These are phyloP conservation scores for Extremus antarcticus DNA, from an alignment of 495 filamentous ascomycete species.

Conservation along the genomic window DNA sequence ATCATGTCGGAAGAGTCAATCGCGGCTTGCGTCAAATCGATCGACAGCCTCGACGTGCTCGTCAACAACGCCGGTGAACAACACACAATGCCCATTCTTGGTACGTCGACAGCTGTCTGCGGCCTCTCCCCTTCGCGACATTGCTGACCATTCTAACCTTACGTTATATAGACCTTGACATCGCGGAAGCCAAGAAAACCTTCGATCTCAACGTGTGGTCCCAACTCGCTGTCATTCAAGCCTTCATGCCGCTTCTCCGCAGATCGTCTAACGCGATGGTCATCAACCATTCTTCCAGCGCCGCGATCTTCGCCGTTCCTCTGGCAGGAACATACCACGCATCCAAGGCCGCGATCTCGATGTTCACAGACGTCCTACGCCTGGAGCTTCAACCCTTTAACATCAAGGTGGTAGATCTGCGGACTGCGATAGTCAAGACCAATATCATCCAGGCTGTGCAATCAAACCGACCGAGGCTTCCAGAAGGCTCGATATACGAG, in stretches of 20 bases:
- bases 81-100: conserved; percentile 7
- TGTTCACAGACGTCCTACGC: conserved; percentile 23
- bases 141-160: too few species aligned
- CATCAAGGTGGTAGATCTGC: conserved; percentile 27
- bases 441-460: conserved; percentile 3
- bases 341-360: conserved; percentile 28
- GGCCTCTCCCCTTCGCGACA: too few species aligned
- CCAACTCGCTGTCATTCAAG: conserved; percentile 14
- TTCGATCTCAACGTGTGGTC: conserved; percentile 22
- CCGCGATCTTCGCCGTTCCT: conserved; percentile 1
- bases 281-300: conserved; percentile 13
- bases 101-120: too few species aligned
- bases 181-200: conserved; percentile 11
- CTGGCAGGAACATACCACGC: conserved; percentile 22
- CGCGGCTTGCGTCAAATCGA: conserved; percentile 23
- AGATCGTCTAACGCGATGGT: conserved; percentile 14
- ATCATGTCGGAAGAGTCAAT: conserved; percentile 36
- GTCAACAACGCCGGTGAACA: conserved; percentile 17
- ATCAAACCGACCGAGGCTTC: background rate
- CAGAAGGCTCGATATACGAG: conserved; percentile 9
- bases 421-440: conserved; percentile 9
- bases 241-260: conserved; percentile 15
- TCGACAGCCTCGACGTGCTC: conserved; percentile 29
- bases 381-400: conserved; percentile 29
- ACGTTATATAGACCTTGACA: conserved; percentile 10